These are phyloP conservation scores for Selaginella moellendorffii DNA, from an alignment of 75 land plant species.

Conservation along the genomic window DNA sequence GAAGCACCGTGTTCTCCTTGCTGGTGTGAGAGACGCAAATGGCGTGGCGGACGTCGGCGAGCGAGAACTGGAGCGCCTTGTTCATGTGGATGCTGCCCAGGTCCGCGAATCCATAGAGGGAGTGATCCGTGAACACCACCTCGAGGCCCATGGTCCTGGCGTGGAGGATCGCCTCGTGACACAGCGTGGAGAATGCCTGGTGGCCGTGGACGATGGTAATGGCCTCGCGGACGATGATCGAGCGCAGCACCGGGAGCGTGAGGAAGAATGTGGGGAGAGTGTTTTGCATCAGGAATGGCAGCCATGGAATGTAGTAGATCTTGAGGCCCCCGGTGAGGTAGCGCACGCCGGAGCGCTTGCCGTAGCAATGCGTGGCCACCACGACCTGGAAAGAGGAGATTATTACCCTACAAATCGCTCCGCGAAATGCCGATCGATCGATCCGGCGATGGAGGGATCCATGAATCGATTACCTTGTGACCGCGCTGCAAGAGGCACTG, in stretches of 20 bases:
- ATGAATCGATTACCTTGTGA: constrained; percentile 99
- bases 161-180: constrained; percentile 94
- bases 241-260: constrained; percentile 69
- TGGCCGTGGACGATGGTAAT: constrained; percentile 92
- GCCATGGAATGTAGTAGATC: constrained; percentile 85
- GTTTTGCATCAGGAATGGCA: constrained; percentile 79
- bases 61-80: constrained; percentile 91
- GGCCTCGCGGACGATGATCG: constrained; percentile 71
- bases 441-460: too few relatives aligned
- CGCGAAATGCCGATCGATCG: too few relatives aligned
- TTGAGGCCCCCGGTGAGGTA: constrained; percentile 90
- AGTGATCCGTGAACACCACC: constrained; percentile 94
- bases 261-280: constrained; percentile 83
- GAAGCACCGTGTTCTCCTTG: constrained; percentile 91
- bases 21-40: constrained; percentile 99
- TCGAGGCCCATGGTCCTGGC: constrained; percentile 92
- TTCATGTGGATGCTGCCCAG: constrained; percentile 98
- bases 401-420: too few relatives aligned
- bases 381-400: constrained; percentile 87
- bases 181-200: constrained; percentile 95
- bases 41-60: constrained; percentile 88
- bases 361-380: constrained; percentile 93
- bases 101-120: constrained; percentile 97
- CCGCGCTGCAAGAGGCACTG: constrained; percentile 88
- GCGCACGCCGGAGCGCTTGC: constrained; percentile 71